These are phyloP conservation scores for Yamadazyma spencermartinsiae DNA, from an alignment of 1,139 yeast genomes.

Conservation along the genomic window DNA sequence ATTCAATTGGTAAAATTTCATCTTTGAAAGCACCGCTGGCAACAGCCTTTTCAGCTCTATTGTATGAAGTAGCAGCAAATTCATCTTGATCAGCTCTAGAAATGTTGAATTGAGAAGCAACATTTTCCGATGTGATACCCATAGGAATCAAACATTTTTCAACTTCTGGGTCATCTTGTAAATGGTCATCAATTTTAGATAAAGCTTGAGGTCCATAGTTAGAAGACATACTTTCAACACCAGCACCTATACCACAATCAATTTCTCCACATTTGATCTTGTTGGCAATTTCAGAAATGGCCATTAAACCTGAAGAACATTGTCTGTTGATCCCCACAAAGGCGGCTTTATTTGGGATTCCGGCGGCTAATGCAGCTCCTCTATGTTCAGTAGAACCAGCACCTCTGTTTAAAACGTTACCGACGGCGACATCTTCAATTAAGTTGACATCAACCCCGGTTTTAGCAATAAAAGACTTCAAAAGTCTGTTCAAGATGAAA, in stretches of 20 bases:
- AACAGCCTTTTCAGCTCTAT: conserved; percentile 77
- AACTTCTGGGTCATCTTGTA: conserved; percentile 30
- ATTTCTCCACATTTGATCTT: conserved; percentile 86
- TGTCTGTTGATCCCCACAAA: conserved; percentile 87
- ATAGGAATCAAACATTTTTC: conserved; percentile 53
- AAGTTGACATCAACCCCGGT: conserved; percentile 62
- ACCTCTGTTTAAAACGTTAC: conserved; percentile 86
- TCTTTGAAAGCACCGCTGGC: conserved; percentile 72
- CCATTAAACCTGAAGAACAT: conserved; percentile 92
- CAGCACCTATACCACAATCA: conserved; percentile 86
- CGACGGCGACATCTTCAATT: conserved; percentile 82
- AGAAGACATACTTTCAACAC: conserved; percentile 89
- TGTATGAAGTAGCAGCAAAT: conserved; percentile 84
- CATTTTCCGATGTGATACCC: conserved; percentile 66
- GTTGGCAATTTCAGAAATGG: conserved; percentile 85
- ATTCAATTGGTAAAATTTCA: conserved; percentile 79
- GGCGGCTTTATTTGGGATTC: conserved; percentile 59
- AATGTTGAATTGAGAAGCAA: conserved; percentile 53
- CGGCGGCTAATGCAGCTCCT: conserved; percentile 62
- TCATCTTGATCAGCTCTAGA: conserved; percentile 77
- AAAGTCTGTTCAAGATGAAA: conserved; percentile 65
- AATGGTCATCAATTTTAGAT: conserved; percentile 58
- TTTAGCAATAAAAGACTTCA: conserved; percentile 60
- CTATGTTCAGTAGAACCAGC: conserved; percentile 93
- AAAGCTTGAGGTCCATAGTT: conserved; percentile 77